These are phyloP conservation scores for Chenopodium formosanum DNA, from an alignment of 148 eudicot species.

Conservation along the genomic window DNA sequence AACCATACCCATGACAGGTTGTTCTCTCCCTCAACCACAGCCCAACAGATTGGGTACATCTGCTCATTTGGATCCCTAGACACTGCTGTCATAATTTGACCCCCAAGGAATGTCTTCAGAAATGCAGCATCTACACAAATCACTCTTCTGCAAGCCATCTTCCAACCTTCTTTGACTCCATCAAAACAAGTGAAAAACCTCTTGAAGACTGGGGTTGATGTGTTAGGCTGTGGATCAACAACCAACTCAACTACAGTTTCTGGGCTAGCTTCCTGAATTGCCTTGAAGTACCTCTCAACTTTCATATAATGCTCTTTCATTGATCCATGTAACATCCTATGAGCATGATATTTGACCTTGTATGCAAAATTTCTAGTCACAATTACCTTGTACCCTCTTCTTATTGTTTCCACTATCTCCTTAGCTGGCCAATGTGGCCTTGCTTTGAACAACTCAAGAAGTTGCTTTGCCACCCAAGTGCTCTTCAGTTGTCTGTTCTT, in stretches of 20 bases:
- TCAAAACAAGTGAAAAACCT: neutral
- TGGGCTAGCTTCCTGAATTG: neutral
- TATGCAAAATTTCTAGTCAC: neutral
- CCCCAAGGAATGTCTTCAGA: slow-evolving; percentile 1
- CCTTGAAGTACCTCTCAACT: neutral
- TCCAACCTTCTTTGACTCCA: neutral
- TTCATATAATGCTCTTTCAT: slow-evolving; percentile 3
- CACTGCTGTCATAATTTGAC: neutral
- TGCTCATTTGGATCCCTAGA: slow-evolving; percentile 13
- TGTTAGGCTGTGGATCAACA: neutral
- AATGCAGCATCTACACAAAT: neutral
- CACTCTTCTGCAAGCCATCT: neutral
- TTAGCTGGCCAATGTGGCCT: neutral
- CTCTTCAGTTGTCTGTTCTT: neutral
- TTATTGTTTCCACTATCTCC: neutral
- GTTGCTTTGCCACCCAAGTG: neutral
- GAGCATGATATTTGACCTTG: slow-evolving; percentile 1
- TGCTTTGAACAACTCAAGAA: neutral
- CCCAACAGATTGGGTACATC: slow-evolving; percentile 12
- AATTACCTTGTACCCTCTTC: neutral
- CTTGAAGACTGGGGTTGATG: neutral
- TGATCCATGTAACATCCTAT: neutral
- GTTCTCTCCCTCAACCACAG: slow-evolving; percentile 4
- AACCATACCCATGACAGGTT: neutral
- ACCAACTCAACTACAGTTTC: neutral